A percentile compares a stretch with the other conserved stretches of the same genome.
phyloP scores from a whole-genome alignment of 1,139 yeast species.

The Scheffersomyces segobiensis region DNA sequence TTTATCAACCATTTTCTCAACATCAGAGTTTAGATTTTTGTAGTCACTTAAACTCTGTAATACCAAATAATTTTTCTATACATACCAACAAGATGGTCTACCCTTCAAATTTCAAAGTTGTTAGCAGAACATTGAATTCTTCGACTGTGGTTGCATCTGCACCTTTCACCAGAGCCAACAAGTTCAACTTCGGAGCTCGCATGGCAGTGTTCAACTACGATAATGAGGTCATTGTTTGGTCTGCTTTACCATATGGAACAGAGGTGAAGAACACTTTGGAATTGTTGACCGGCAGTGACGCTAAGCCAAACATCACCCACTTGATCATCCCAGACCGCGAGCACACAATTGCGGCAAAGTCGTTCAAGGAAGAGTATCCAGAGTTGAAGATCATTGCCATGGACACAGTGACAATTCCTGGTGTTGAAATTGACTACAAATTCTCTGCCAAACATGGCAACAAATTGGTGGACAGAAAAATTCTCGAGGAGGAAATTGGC shows the following conservation, averaged over 20 bases:
- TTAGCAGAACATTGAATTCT: conserved; percentile 43
- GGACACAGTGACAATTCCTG: conserved; percentile 27
- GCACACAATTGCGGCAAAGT: conserved; percentile 57
- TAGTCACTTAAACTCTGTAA: background rate
- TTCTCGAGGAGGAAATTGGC: conserved; percentile 22
- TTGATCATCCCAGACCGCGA: conserved; percentile 54
- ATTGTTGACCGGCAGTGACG: conserved; percentile 25
- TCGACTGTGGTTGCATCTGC: conserved; percentile 49
- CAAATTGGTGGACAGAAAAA: conserved; percentile 22
- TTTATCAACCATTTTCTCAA: background rate
- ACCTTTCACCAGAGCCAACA: conserved; percentile 38
- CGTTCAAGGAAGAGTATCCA: conserved; percentile 52
- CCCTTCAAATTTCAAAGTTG: conserved; percentile 34
- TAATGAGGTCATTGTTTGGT: conserved; percentile 51
- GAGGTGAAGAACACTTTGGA: conserved; percentile 41
- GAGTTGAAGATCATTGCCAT: conserved; percentile 50
- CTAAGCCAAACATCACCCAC: conserved; percentile 35
- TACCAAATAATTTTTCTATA: background rate
- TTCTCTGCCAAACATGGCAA: conserved; percentile 29
- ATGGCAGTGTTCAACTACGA: conserved; percentile 50
- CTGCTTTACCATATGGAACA: conserved; percentile 61
- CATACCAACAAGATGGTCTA: conserved; percentile 18
- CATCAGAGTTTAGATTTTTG: background rate
- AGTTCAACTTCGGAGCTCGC: conserved; percentile 57
- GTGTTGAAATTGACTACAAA: conserved; percentile 13